Conservation (phyloP, 2,329 filamentous ascomycete genomes). For the Gyromitra esculenta region DNA sequence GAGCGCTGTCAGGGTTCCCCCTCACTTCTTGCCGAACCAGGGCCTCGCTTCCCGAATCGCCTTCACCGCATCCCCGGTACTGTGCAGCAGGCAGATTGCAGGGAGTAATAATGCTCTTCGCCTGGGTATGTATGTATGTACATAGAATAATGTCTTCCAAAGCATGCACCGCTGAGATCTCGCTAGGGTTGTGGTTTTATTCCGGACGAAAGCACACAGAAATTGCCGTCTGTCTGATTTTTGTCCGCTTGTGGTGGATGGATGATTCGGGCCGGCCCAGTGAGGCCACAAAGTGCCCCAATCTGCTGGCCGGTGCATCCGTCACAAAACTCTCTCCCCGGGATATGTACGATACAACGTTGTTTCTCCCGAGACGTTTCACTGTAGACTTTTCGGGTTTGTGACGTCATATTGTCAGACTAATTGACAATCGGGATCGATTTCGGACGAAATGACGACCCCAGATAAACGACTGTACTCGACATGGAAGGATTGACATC, state of each 20-base stretch:
- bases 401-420: constrained; percentile 40
- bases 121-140: constrained; percentile 4
- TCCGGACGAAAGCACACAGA: constrained; percentile 33
- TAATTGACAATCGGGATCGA: constrained; percentile 38
- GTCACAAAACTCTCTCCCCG: background rate
- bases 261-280: constrained; percentile 22
- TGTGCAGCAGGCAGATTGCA: constrained; percentile 37
- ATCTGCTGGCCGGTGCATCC: constrained; percentile 28
- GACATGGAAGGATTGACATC: constrained; percentile 8
- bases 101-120: constrained; percentile 19
- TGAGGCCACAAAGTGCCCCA: constrained; percentile 11
- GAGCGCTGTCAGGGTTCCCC: background rate
- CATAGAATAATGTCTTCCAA: background rate
- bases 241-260: constrained; percentile 7
- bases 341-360: constrained; percentile 18
- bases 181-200: constrained; percentile 5
- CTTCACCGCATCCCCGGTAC: constrained; percentile 43
- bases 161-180: constrained; percentile 5
- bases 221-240: background rate
- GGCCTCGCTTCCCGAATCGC: constrained; percentile 36
- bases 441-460: constrained; percentile 31
- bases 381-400: constrained; percentile 16
- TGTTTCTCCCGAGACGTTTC: constrained; percentile 13
- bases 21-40: constrained; percentile 20
- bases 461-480: constrained; percentile 39